Conservation (phyloP, 768 basidiomycete genomes). For the Termitomyces sp. region DNA sequence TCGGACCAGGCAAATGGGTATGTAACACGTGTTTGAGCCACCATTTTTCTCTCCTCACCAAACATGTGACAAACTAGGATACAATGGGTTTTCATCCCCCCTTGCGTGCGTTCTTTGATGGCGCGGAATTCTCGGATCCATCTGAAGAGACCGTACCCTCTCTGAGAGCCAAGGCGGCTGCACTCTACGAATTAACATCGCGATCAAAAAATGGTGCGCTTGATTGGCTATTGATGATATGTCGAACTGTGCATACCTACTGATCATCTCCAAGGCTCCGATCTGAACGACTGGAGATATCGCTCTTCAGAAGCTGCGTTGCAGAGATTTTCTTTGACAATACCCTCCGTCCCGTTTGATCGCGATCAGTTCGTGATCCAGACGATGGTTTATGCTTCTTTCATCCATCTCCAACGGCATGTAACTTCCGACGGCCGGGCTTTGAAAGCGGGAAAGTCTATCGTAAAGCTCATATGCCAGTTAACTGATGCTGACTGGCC, state of each 20-base stretch:
- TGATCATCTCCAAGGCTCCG: slow-evolving; percentile 31
- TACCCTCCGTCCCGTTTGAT: slow-evolving; percentile 20
- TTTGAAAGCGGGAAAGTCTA: slow-evolving; percentile 41
- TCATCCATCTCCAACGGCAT: slow-evolving; percentile 50
- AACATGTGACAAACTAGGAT: slow-evolving; percentile 13
- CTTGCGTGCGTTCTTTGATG: slow-evolving; percentile 29
- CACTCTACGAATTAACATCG: slow-evolving; percentile 53
- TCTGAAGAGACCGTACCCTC: slow-evolving; percentile 32
- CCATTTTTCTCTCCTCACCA: background rate
- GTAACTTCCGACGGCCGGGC: slow-evolving; percentile 38
- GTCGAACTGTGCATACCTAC: slow-evolving; percentile 14
- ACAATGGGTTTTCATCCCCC: slow-evolving; percentile 17
- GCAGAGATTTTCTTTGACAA: slow-evolving; percentile 38
- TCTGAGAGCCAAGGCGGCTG: slow-evolving; percentile 50
- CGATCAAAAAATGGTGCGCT: slow-evolving; percentile 39
- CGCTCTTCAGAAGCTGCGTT: slow-evolving; percentile 44
- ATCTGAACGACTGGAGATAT: slow-evolving; percentile 29
- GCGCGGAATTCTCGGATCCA: slow-evolving; percentile 21
- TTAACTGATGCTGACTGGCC: slow-evolving; percentile 50
- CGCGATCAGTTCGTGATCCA: slow-evolving; percentile 29
- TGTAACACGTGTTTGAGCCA: slow-evolving; percentile 12
- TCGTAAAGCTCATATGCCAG: slow-evolving; percentile 44
- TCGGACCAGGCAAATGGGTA: slow-evolving; percentile 20
- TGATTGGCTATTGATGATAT: background rate
- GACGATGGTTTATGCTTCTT: slow-evolving; percentile 47